A percentile compares a stretch with the other conserved stretches of the same genome.
Evolutionary conservation across 2,329 filamentous ascomycete species (phyloP).

Genomic region (Neospermospora avenae): DNA sequence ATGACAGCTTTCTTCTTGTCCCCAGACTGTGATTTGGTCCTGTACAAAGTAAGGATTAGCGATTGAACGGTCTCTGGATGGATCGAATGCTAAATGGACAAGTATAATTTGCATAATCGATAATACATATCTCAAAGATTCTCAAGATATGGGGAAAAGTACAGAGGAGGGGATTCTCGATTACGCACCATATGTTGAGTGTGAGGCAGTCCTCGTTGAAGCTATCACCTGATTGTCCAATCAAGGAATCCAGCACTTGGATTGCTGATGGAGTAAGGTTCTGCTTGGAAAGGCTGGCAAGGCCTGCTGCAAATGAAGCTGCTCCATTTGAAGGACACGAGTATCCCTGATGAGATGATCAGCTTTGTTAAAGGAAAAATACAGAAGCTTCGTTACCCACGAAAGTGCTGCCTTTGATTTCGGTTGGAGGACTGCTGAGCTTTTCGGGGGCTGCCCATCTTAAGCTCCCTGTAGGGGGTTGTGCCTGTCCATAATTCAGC

Average conservation of each 20-base stretch:
- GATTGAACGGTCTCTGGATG: too few species aligned
- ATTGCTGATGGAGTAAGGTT: background rate
- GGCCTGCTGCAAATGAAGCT: background rate
- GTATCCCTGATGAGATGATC: background rate
- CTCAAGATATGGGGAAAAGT: too few species aligned
- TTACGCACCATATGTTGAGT: conserved; percentile 39
- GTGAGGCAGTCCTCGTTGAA: conserved; percentile 37
- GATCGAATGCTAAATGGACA: too few species aligned
- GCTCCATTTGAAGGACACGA: conserved; percentile 11
- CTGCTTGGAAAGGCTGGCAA: background rate
- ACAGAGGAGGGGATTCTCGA: too few species aligned
- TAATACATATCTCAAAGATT: too few species aligned
- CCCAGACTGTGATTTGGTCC: conserved; percentile 33
- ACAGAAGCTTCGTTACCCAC: conserved; percentile 2
- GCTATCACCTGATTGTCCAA: background rate
- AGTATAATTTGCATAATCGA: too few species aligned
- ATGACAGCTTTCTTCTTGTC: conserved; percentile 39
- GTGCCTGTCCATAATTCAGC: conserved; percentile 21
- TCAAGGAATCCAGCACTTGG: conserved; percentile 4
- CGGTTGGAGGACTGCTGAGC: conserved; percentile 7
- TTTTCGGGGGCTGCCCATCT: conserved; percentile 37
- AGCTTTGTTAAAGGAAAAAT: background rate
- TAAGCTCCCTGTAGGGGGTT: conserved; percentile 37
- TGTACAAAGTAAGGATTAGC: too few species aligned
- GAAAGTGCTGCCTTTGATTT: conserved; percentile 16